Conservation (phyloP, 306 rosid species). For the Begonia fuchsioides region DNA sequence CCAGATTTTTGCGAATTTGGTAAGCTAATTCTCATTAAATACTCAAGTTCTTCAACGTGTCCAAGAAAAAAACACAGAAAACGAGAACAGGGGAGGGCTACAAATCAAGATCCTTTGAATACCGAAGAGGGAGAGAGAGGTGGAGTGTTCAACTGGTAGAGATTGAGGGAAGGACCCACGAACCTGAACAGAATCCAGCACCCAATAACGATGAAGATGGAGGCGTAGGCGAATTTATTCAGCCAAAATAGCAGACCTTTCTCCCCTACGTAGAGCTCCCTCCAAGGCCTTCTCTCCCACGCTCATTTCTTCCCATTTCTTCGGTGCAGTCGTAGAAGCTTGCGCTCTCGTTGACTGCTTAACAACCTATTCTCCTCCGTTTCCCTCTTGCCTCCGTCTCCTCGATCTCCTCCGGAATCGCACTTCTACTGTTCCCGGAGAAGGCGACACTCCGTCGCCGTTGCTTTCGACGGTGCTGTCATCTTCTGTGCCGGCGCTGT, state of each 20-base stretch:
- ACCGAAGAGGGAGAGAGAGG: conserved; percentile 50
- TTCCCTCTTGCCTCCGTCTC: conserved; percentile 27
- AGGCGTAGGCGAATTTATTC: conserved; percentile 84
- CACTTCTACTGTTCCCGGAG: no score
- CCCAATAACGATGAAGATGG: conserved; percentile 75
- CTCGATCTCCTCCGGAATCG: conserved; percentile 40
- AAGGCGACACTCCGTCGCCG: no score
- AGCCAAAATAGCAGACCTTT: conserved; percentile 70
- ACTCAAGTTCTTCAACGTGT: no score
- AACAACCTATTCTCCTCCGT: conserved; percentile 71
- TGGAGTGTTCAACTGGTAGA: conserved; percentile 75
- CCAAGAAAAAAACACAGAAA: no score
- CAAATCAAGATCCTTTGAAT: conserved; percentile 57
- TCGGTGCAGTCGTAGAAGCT: conserved; percentile 28
- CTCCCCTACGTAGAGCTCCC: conserved; percentile 72
- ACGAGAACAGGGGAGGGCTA: no score
- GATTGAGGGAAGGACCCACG: conserved; percentile 77
- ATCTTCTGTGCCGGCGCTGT: no score
- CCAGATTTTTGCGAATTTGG: no score
- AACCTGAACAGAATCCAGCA: conserved; percentile 78
- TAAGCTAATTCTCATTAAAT: no score
- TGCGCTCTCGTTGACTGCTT: conserved; percentile 25
- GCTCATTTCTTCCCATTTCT: conserved; percentile 91
- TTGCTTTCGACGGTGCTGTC: no score
- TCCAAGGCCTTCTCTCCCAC: conserved; percentile 57